Base-by-base conservation (phyloP, 2,329 filamentous ascomycete genomes). In the Ustulina deusta region DNA sequence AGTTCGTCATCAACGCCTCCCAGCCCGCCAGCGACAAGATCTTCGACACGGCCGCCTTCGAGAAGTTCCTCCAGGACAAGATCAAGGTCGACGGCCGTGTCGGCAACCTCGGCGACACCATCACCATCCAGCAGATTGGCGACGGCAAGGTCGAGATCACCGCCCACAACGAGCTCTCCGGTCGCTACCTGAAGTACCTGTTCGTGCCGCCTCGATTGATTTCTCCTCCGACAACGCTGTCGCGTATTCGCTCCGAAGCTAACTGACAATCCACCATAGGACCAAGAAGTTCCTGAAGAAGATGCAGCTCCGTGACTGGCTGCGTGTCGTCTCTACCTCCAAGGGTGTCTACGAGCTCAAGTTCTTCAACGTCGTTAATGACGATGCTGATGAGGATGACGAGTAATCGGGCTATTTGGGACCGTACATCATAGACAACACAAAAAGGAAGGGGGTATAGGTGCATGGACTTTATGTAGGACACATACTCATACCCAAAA, bases 201-300 rank as follows among this genome's bases (percentile, higher is more conserved):
- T 97, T 88, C 76, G 93, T 88, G 66, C 5, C 40, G 36, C 29
- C 48, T 5, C 25, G 22, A 20, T 20, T 32, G n/a, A n/a, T 6
- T 20, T 6, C 20, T 9, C 15, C 22, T 17, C 9, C 44, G 20
- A 10, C 40, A 2, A 42, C 29, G 6, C 1, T 27, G n/a, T n/a
- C 40, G 49, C 46, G 17, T 17, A 9, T 20, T 34, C 25, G 4
- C 20, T 15, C 7, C 29, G 7, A 57, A 34, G 20, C 40, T 65
- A 44, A 20, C 61, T 66, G 42, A 69, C 48, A 25, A 38, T 48
- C 1, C 11, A 17, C 42, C 9, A 56, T 76, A 97, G 93, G 83
- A 99, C 96, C 84, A 99, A 99, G 93, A 99, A 99, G 90, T 99
- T 97, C 92, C 92, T 99, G 85, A 99, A 99, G 94, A 99, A 99